A percentile compares a stretch with the other conserved stretches of the same genome.
Evolutionary conservation across 805 yeast genomes (phyloP).

Genomic region (Pichia pseudocactophila): DNA sequence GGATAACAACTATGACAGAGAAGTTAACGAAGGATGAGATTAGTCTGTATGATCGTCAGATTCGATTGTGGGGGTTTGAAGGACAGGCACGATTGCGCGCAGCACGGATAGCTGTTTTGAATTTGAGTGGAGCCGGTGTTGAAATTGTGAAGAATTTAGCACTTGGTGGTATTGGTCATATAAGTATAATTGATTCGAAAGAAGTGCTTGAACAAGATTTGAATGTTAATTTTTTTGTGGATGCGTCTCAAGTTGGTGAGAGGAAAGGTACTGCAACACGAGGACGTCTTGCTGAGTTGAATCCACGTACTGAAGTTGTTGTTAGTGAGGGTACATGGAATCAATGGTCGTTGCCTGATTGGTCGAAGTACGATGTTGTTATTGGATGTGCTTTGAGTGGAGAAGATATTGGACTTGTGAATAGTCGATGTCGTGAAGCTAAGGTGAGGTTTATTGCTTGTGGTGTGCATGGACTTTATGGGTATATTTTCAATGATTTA

Average conservation of each 20-base stretch:
- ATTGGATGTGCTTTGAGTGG: too few species aligned
- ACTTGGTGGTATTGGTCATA: constrained; percentile 77
- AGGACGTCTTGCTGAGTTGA: constrained; percentile 57
- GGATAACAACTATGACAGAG: not conserved
- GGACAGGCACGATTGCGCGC: constrained; percentile 74
- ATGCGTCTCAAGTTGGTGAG: constrained; percentile 46
- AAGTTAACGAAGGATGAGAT: constrained; percentile 51
- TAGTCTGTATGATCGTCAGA: constrained; percentile 90
- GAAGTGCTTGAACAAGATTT: constrained; percentile 49
- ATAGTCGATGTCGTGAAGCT: constrained; percentile 44
- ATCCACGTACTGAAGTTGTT: constrained; percentile 60
- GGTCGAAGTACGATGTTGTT: too few species aligned
- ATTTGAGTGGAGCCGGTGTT: constrained; percentile 68
- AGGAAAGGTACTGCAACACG: constrained; percentile 46
- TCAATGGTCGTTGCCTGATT: too few species aligned
- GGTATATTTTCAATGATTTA: constrained; percentile 74
- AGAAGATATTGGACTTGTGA: constrained; percentile 27
- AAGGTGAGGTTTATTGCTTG: constrained; percentile 61
- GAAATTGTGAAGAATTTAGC: constrained; percentile 81
- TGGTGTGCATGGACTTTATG: constrained; percentile 72
- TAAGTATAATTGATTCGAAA: constrained; percentile 60
- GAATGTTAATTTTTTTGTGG: constrained; percentile 66
- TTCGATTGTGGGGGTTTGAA: constrained; percentile 91
- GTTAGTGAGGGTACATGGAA: too few species aligned
- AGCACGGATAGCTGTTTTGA: constrained; percentile 61